Base-by-base conservation (phyloP, 345 rosid genomes). In the Eucalyptus viminalis region DNA sequence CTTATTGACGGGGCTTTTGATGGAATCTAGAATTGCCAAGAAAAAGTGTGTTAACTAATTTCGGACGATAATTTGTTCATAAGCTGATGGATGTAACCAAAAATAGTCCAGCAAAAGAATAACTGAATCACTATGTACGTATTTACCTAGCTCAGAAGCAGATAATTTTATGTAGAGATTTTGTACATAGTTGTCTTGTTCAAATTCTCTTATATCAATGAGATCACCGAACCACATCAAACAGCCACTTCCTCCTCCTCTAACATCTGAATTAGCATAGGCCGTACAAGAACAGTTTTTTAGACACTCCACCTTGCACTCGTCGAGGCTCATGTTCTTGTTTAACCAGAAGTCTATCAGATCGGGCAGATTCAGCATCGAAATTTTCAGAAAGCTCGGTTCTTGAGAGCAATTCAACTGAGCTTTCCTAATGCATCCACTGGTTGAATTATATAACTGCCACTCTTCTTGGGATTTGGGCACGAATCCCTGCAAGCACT, bases 401-500 rank as follows among this genome's bases (percentile, higher is more conserved):
- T 67, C 87, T 11, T 43, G 9, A 12, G 25, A 49, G 86, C 93
- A 93, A 72, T 67, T 45, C 11, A 88, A 49, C 25, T 49, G 49
- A 25, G 17, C 15, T 58, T 17, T 88, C 49, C 89, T 54, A 25
- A 37, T 51, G 72, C 92, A 92, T 6, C 91, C 92, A 27, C 24
- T 43, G 45, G 89, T 17, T 89, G 88, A 92, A 87, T 92, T 92
- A 76, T 72, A 27, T 21, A 90, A 44, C n/a, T 72, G 76, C 95
- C 94, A 92, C 15, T 89, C 91, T 19, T 90, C 86, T 22, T 27
- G 89, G 31, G 91, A 90, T 43, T 21, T 90, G 16, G 95, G 91
- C 58, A 83, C 29, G 45, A 93, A 94, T 7, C 96, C 94, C 14
- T 88, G 65, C 76, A 90, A 58, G 85, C 96, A 94, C n/a, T 89